Evolutionary conservation across 768 basidiomycete genomes (phyloP).

Genomic region (Erythrobasidium yunnanense): DNA sequence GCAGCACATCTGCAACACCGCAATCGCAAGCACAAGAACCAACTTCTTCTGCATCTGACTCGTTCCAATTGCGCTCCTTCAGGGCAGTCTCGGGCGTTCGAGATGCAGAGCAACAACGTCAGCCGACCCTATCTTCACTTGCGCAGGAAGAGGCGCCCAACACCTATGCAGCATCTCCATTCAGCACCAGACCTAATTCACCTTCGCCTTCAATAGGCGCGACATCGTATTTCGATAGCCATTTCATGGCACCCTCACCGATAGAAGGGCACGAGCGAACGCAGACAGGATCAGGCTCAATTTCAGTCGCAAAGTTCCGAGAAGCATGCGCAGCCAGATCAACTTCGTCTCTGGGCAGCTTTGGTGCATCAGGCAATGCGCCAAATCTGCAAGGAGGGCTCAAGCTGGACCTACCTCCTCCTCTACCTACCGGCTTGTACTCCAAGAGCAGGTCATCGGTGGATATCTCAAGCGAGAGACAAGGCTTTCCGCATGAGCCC

Average conservation of each 20-base stretch:
- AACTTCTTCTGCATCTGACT: constrained; percentile 2
- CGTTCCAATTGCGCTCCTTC: constrained; percentile 19
- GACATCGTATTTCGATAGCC: constrained; percentile 13
- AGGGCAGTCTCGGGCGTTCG: constrained; percentile 8
- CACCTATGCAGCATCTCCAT: neutral
- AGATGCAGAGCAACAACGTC: neutral
- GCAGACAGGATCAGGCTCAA: neutral
- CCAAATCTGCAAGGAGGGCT: neutral
- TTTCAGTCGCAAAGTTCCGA: constrained; percentile 17
- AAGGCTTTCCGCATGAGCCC: no score
- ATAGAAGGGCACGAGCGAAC: neutral
- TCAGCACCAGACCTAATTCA: constrained; percentile 11
- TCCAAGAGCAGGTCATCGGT: no score
- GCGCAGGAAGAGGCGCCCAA: neutral
- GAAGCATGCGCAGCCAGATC: constrained; percentile 17
- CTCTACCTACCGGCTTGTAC: neutral
- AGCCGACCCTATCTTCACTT: constrained; percentile 15
- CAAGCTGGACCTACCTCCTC: constrained; percentile 20
- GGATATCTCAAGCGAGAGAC: no score
- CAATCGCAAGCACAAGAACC: neutral
- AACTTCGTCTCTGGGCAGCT: constrained; percentile 2
- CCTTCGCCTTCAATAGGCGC: neutral
- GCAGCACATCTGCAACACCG: neutral
- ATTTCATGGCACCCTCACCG: neutral
- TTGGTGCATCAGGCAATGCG: neutral